These are phyloP conservation scores for Hymenoscyphus salicellus DNA, from an alignment of 2,329 filamentous ascomycete species.

Conservation along the genomic window DNA sequence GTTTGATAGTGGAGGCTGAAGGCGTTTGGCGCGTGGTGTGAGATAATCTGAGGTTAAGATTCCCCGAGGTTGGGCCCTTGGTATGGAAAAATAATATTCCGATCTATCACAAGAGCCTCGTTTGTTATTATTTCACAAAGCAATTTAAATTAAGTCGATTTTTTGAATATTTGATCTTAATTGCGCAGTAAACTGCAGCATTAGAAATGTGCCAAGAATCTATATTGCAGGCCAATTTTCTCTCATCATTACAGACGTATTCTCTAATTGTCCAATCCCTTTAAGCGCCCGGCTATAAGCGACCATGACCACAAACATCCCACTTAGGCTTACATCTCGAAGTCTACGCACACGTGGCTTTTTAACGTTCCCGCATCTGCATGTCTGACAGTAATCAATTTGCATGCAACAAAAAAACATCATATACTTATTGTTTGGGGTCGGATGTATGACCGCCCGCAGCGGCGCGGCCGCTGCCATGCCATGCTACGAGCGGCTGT, in stretches of 20 bases:
- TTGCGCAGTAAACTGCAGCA: too few relatives aligned
- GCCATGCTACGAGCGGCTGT: not conserved
- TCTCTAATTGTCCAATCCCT: not conserved
- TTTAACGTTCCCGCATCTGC: not conserved
- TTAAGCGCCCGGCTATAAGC: not conserved
- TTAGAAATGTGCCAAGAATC: too few relatives aligned
- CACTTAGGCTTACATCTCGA: not conserved
- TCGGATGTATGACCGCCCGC: not conserved
- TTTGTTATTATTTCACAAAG: too few relatives aligned
- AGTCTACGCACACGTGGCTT: not conserved
- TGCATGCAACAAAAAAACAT: not conserved
- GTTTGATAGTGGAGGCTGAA: not conserved
- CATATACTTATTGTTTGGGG: not conserved
- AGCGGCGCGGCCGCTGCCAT: not conserved
- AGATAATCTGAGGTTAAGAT: slow-evolving; percentile 5
- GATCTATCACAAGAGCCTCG: not conserved
- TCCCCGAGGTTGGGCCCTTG: not conserved
- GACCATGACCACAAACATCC: not conserved
- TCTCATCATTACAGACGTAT: too few relatives aligned
- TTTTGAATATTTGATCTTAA: too few relatives aligned
- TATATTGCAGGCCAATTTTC: too few relatives aligned
- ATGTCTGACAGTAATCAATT: not conserved
- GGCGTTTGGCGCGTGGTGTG: not conserved
- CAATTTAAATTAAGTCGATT: too few relatives aligned
- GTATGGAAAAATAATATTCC: not conserved